Evolutionary conservation across 2,329 filamentous ascomycete species (phyloP), one percentile per base, ranked within the genome.

Genomic region (Penicillium sp.): DNA sequence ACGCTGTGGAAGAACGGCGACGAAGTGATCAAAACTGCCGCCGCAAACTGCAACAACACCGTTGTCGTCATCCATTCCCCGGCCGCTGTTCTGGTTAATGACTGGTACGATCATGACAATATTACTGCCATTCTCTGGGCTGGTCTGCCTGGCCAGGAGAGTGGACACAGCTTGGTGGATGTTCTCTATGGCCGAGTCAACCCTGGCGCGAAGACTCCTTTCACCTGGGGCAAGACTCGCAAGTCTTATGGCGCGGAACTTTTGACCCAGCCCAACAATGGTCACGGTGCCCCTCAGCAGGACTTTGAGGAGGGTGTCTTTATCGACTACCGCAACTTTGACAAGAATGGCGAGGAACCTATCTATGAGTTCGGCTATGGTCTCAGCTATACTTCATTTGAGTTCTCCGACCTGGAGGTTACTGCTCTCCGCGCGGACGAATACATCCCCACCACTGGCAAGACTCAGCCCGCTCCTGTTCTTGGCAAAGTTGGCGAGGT

Each of bases 41-140:
- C 86, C 1, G 73, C 79, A 6, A 60, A 79, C 45, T 89, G 83
- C 72, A 80, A 82, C 68, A 95, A 95, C 73, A 95, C 88, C 9
- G 83, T 96, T 42, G 85, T 96, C 11, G 79, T 95, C 40, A 82
- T 96, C 42, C 90, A 96, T 69, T 87, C 84, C 1, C 77, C 82
- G 3, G 88, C 88, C 0, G 79, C 89, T 1, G 84, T 93, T 3
- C 68, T 93, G 1, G 66, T 95, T 15, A 77, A 80, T 9, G 77
- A 85, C 32, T 72, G 69, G 66, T 63, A 70, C 22, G 56, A 68
- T 39, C 64, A 83, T 53, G 75, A 77, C 3, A 86, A 85, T 54
- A 75, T 90, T 47, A 84, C 81, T 32, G 84, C 80, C 25, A 81
- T 89, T 39, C 69, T 88, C 12, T 87, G 82, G 75, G 83, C 82